Base-by-base conservation (phyloP, 2,329 filamentous ascomycete genomes). In the Penicillium expansum region DNA sequence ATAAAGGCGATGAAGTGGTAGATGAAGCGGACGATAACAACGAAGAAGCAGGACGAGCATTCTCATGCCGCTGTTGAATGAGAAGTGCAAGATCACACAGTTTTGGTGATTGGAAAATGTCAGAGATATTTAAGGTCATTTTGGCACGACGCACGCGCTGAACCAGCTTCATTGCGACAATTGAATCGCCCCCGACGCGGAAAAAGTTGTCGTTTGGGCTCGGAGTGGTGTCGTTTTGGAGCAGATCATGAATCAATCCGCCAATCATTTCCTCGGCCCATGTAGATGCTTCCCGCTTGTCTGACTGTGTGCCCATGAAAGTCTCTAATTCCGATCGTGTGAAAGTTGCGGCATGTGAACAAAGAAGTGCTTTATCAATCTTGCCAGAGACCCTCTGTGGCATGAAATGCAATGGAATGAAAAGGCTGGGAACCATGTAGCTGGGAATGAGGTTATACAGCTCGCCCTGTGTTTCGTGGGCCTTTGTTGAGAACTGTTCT, bases 161-260 rank as follows among this genome's bases (percentile, higher is more conserved):
- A 7, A 56, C 52, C 4, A 52, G 22, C 32, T 59, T 49, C 48
- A 59, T 59, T 13, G 57, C 57, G 9, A 38, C 38, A 20, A 59
- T 37, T 7, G 57, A 59, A 37, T 59, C 52, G 43, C 57, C 57
- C 11, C 57, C 57, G 2, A 55, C 27, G 13, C 43, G 45, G 52
- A 59, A 56, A 29, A 59, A 59, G 30, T 55, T 48, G 39, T 59
- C 53, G 27, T 55, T 42, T 22, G 20, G 39, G 24, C 39, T 42
- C 13, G 39, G 39, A 2, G 24, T 10, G 4, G 6, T 29, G 7
- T 43, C 14, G 4, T 9, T 29, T 9, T 27, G n/a, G 16, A 43
- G 22, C 22, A 32, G 27, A 45, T 47, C 43, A 1, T 33, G 30
- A 7, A 18, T 13, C 33, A 22, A 20, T 20, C 1, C 18, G 4